Evolutionary conservation across 176 grass and related monocot genomes (phyloP).

Genomic region (Triticum aestivum): IWGSC_CS_RefSeq_v2.1 NC_057798.1:31495419-31495918

Average conservation of each 20-base stretch:
- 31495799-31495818: conserved; percentile 24
- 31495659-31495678: background rate
- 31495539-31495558: background rate
- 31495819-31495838: conserved; percentile 10
- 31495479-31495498: background rate
- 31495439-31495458: conserved; percentile 51
- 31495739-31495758: background rate
- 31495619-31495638: background rate
- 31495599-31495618: background rate
- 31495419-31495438: conserved; percentile 5
- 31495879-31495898: conserved; percentile 24
- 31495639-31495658: background rate
- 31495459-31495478: conserved; percentile 49
- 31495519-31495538: conserved; percentile 39
- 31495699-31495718: background rate
- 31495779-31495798: conserved; percentile 31
- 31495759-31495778: conserved; percentile 42
- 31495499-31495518: background rate
- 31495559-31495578: conserved; percentile 17
- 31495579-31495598: background rate
- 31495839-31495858: conserved; percentile 34
- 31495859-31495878: conserved; percentile 43
- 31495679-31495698: conserved; percentile 45
- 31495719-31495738: background rate
- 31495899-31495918: conserved; percentile 3